Conservation (phyloP, 108 stramenopile species). For the Tribonema minus region DNA sequence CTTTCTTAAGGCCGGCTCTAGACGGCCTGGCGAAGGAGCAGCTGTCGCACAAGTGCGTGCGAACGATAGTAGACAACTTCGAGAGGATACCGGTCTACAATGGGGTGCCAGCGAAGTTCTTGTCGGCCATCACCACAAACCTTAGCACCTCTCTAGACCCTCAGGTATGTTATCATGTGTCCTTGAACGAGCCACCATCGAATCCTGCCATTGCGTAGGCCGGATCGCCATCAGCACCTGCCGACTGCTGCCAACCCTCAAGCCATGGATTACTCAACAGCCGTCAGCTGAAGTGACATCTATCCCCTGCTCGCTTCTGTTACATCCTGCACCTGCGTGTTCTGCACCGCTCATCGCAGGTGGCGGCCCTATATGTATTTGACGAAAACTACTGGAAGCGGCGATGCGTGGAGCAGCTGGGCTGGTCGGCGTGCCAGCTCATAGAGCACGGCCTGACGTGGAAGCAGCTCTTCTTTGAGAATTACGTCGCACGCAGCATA, state of each 20-base stretch:
- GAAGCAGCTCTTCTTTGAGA: conserved; percentile 68
- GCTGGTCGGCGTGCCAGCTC: conserved; percentile 55
- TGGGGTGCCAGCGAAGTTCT: conserved; percentile 24
- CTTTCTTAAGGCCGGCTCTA: background rate
- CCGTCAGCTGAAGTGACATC: no score
- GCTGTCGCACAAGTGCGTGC: conserved; percentile 37
- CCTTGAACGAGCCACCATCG: background rate
- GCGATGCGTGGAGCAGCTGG: conserved; percentile 40
- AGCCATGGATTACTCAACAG: no score
- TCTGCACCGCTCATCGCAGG: background rate
- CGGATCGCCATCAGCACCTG: no score
- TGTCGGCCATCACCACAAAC: conserved; percentile 24
- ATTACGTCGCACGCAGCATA: conserved; percentile 2
- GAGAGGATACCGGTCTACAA: conserved; percentile 19
- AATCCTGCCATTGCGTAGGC: background rate
- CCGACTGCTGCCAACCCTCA: no score
- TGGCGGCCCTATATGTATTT: conserved; percentile 55
- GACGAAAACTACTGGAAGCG: conserved; percentile 66
- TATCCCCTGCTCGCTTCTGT: no score
- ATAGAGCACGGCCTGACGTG: conserved; percentile 62
- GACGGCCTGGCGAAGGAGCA: conserved; percentile 45
- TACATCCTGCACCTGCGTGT: no score
- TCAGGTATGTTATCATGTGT: conserved; percentile 1
- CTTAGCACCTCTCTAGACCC: conserved; percentile 23
- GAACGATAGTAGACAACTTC: conserved; percentile 47